Evolutionary conservation across 2,329 filamentous ascomycete species (phyloP).

Genomic region (Exophiala lecanii-corni): DNA sequence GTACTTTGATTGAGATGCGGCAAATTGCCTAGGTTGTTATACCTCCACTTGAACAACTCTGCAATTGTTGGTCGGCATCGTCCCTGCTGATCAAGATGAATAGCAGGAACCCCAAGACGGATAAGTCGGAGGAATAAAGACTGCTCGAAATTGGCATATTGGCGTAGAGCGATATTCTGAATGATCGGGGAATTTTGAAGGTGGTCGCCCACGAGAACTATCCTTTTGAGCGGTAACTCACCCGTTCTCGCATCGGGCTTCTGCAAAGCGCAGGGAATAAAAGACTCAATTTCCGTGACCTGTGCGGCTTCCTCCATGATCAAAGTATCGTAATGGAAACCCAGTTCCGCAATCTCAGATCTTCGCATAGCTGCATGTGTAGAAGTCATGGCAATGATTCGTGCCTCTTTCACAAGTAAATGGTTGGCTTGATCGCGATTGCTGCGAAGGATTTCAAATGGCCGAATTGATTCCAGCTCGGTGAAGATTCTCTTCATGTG

Average conservation of each 20-base stretch:
- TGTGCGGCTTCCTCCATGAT: constrained; percentile 98
- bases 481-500: constrained; percentile 89
- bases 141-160: constrained; percentile 94
- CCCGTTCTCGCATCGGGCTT: constrained; percentile 60
- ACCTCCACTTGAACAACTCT: constrained; percentile 89
- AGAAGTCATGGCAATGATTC: constrained; percentile 97
- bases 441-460: constrained; percentile 87
- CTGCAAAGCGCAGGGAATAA: constrained; percentile 91
- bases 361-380: constrained; percentile 95
- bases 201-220: constrained; percentile 92
- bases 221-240: constrained; percentile 71
- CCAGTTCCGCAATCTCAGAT: constrained; percentile 82
- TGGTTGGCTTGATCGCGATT: constrained; percentile 95
- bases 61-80: constrained; percentile 84
- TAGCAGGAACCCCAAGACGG: constrained; percentile 83
- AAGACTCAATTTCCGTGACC: constrained; percentile 95
- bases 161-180: constrained; percentile 87
- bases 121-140: constrained; percentile 89
- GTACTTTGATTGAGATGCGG: constrained; percentile 63
- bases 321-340: constrained; percentile 96
- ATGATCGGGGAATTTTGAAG: constrained; percentile 95
- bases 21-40: constrained; percentile 69
- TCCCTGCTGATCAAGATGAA: constrained; percentile 88
- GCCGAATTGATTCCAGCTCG: constrained; percentile 85
- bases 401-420: constrained; percentile 88